Evolutionary conservation across 257 asterid genomes (phyloP).

Genomic region (Solanum habrochaites): DNA sequence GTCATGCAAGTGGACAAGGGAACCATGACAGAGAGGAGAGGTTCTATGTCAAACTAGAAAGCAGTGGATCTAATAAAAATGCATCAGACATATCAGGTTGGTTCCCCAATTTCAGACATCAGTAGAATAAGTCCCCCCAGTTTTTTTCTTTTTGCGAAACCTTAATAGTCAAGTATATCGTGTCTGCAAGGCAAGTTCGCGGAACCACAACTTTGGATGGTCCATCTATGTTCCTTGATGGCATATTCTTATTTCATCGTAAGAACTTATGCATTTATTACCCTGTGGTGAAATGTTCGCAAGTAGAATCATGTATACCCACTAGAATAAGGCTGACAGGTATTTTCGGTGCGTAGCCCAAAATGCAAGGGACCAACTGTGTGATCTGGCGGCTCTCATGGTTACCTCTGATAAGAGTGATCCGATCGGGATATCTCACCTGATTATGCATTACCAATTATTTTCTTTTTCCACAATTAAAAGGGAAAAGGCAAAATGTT

Average conservation of each 20-base stretch:
- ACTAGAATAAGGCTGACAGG: no score
- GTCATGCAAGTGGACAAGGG: not conserved
- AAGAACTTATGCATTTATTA: no score
- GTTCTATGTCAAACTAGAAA: not conserved
- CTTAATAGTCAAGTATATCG: conserved; percentile 89
- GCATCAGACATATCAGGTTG: not conserved
- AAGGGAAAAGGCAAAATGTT: not conserved
- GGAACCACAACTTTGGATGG: no score
- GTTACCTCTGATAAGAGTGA: conserved; percentile 93
- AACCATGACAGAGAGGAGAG: not conserved
- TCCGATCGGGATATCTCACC: conserved; percentile 98
- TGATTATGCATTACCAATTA: conserved; percentile 12
- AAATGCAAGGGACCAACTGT: conserved; percentile 45
- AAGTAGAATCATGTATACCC: no score
- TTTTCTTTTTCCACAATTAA: not conserved
- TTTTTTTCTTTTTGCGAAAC: no score
- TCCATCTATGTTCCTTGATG: no score
- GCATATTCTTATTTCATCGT: no score
- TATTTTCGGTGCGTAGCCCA: no score
- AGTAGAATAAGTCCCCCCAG: no score
- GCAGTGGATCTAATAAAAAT: not conserved
- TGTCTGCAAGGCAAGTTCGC: no score
- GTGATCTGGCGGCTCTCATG: conserved; percentile 98
- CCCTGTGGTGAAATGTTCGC: no score
- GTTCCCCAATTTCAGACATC: not conserved